Evolutionary conservation across 306 rosid genomes (phyloP), one percentile per base, ranked within the genome.

Genomic region (Glycine soja): DNA sequence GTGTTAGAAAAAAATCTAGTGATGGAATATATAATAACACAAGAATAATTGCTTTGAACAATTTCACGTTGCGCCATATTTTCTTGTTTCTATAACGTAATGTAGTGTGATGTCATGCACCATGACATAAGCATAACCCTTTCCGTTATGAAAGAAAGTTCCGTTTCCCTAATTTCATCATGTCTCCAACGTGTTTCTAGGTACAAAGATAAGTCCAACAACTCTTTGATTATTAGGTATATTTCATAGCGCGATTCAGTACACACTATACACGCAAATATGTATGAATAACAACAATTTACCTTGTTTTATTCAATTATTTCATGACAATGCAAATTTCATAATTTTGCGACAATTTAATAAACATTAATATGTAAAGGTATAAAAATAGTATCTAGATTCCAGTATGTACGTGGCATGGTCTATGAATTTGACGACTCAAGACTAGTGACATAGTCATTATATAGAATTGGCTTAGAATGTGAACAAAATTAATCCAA

Each of bases 1-100:
- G 89, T 84, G 92, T 76, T 81, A 18, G 91, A 79, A 24, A 24
- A 24, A 24, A 24, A 15, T 61, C n/a, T n/a, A 38, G 12, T 48
- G 14, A 9, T 38, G 65, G 43, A 0, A 47, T 30, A 10, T n/a
- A 43, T 18, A 19, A 32, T 38, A 70, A 46, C 24, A 69, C 13
- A 30, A 63, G 63, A 52, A 84, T 24, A 24, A 24, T 24, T 24
- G 30, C 30, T 24, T 24, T 24, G 30, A 24, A 24, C 30, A 24
- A 24, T 24, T 24, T 10, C 58, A 62, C 6, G 6, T 14, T 78
- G 54, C 8, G 76, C 4, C 61, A 24, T 45, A 34, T 42, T 73
- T 58, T 81, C 76, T 70, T 32, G 30, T 24, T 24, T 10, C 4
- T 69, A 43, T 46, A 1, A 12, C 77, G 81, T 36, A 16, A 24